Percentiles rank a stretch among this genome's conserved stretches.
Evolutionary conservation across 2,329 filamentous ascomycete species (phyloP).

Genomic region (Aspergillus neoniger): DNA sequence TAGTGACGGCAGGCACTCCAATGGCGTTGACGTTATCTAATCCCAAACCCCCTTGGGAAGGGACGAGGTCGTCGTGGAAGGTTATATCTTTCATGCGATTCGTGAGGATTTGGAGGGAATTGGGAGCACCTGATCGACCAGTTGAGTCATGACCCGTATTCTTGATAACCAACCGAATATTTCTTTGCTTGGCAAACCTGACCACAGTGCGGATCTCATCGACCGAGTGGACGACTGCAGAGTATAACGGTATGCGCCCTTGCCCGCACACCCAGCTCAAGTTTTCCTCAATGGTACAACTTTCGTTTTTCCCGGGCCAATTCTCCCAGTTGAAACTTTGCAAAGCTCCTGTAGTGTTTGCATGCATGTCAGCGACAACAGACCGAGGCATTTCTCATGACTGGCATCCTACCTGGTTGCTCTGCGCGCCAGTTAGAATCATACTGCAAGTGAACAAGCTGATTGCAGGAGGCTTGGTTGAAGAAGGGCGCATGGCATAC

Average conservation of each 20-base stretch:
- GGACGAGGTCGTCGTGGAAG: conserved; percentile 7
- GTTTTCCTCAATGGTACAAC: conserved; percentile 38
- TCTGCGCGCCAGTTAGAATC: conserved; percentile 40
- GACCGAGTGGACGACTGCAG: conserved; percentile 34
- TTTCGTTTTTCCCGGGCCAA: conserved; percentile 39
- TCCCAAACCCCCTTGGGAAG: not conserved
- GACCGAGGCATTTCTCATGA: not conserved
- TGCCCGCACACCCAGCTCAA: conserved; percentile 31
- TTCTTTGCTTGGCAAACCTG: conserved; percentile 34
- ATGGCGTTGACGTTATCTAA: no score
- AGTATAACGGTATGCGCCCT: conserved; percentile 42
- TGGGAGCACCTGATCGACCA: conserved; percentile 32
- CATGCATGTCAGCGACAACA: not conserved
- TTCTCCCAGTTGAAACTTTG: conserved; percentile 45
- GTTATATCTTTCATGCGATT: conserved; percentile 17
- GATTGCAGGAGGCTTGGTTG: conserved; percentile 19
- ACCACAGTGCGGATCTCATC: conserved; percentile 42
- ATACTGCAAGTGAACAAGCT: not conserved
- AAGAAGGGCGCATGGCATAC: conserved; percentile 32
- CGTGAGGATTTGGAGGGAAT: conserved; percentile 33
- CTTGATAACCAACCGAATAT: conserved; percentile 15
- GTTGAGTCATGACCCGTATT: conserved; percentile 22
- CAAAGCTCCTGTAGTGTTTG: conserved; percentile 24
- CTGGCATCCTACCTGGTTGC: conserved; percentile 29
- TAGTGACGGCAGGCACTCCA: not conserved